Conservation (phyloP, 2,329 filamentous ascomycete genomes). For the Beauveria asiatica region DNA sequence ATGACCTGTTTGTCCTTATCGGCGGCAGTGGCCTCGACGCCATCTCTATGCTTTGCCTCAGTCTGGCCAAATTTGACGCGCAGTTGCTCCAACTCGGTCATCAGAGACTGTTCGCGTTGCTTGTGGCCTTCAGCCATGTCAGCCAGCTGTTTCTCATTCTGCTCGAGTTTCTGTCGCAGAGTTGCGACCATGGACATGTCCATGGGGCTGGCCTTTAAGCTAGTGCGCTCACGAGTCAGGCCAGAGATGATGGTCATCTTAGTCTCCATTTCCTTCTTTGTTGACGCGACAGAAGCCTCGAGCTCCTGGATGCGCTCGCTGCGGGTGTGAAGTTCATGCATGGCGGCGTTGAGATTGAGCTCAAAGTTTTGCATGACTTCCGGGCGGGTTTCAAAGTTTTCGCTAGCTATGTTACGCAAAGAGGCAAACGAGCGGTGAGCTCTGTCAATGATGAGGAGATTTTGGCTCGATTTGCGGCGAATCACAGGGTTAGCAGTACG, state of each 20-base stretch:
- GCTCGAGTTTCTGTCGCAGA: conserved; percentile 78
- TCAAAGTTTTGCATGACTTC: conserved; percentile 91
- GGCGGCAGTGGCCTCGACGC: conserved; percentile 21
- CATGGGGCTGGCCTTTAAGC: conserved; percentile 72
- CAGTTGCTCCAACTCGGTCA: conserved; percentile 61
- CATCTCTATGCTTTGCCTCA: conserved; percentile 12
- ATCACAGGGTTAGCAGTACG: conserved; percentile 68
- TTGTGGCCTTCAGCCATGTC: conserved; percentile 64
- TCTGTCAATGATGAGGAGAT: conserved; percentile 76
- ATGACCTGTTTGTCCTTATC: conserved; percentile 39
- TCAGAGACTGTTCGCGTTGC: conserved; percentile 66
- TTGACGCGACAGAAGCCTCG: conserved; percentile 71
- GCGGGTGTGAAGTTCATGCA: conserved; percentile 81
- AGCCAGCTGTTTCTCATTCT: conserved; percentile 73
- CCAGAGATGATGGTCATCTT: conserved; percentile 96
- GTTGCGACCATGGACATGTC: conserved; percentile 87
- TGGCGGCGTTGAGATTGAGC: conserved; percentile 79
- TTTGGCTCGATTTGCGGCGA: conserved; percentile 87
- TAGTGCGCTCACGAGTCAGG: conserved; percentile 84
- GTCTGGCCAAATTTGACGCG: conserved; percentile 43
- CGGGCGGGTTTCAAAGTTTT: conserved; percentile 74
- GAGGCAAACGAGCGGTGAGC: conserved; percentile 87
- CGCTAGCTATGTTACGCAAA: conserved; percentile 76
- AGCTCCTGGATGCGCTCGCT: conserved; percentile 86
- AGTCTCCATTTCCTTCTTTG: conserved; percentile 92